Base-by-base conservation (phyloP, 495 filamentous ascomycete species). In the Penicillium fimorum region DNA sequence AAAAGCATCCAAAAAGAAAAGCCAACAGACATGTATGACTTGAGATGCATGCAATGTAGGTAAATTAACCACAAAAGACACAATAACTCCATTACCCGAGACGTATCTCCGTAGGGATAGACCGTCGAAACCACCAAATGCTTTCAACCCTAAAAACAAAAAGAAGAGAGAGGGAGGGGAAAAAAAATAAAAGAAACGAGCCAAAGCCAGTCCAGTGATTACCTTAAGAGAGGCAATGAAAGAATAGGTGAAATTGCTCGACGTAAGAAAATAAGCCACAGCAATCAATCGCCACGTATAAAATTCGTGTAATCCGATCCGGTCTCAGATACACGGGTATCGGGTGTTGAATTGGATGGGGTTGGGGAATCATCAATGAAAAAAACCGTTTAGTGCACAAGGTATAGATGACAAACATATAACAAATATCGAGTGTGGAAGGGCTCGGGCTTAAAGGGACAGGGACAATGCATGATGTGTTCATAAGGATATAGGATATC, bases 331-430 rank as follows among this genome's bases (percentile, higher is more conserved):
- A 4, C 27, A 22, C 13, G 30, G n/a, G n/a, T 10, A 15, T 1
- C 12, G 15, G 13, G 29, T 50, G 27, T 46, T 47, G 42, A 25
- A 29, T 54, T 9, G 13, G 32, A 40, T 53, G 30, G 11, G 17
- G 51, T 20, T 24, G 32, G 44, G 42, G 42, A 38, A 46, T 46
- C 50, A 43, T 43, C 29, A 46, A 47, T 15, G 27, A 47, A 37
- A 47, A 42, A 13, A 30, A 47, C 15, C 10, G 35, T 46, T 40
- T 37, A 37, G 30, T 37, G 41, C 41, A 54, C 29, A 54, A 38
- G 32, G 42, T 54, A 54, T 54, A 47, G 52, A 54, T 38, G 43
- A 54, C 32, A 54, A 9, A 41, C 33, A 41, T 22, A 41, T 41
- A 41, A 51, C 17, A 51, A 18, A 40, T 27, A 33, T 27, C 17